Conservation (phyloP, 2,329 filamentous ascomycete genomes). For the Scedosporium minutisporum region DNA sequence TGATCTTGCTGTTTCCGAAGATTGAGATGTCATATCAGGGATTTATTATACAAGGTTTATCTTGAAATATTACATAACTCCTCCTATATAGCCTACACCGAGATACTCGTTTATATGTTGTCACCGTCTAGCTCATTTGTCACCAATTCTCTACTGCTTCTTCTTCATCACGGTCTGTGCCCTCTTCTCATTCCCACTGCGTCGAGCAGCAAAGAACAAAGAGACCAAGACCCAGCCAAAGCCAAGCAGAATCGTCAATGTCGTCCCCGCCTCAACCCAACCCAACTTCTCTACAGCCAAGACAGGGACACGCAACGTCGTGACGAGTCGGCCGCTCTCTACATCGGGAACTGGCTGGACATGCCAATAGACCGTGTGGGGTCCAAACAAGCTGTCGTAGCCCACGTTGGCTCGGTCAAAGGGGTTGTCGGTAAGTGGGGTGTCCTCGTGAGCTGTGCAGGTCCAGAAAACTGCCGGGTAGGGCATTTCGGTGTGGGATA, state of each 20-base stretch:
- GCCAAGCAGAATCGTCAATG: conserved; percentile 48
- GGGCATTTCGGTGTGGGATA: conserved; percentile 51
- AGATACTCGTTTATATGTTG: too few species aligned
- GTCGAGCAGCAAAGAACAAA: conserved; percentile 22
- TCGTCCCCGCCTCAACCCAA: conserved; percentile 46
- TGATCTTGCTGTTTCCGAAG: too few species aligned
- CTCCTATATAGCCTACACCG: too few species aligned
- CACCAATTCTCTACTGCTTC: background rate
- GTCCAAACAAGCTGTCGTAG: conserved; percentile 71
- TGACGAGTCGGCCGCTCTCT: conserved; percentile 30
- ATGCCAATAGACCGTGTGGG: conserved; percentile 77
- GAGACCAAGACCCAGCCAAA: conserved; percentile 63
- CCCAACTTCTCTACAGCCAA: conserved; percentile 41
- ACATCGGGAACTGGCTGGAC: conserved; percentile 39
- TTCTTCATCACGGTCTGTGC: background rate
- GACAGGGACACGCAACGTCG: conserved; percentile 54
- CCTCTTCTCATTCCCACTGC: background rate
- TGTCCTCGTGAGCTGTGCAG: conserved; percentile 56
- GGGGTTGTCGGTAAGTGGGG: conserved; percentile 65
- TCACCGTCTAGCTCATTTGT: background rate
- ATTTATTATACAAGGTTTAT: too few species aligned
- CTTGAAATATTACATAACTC: too few species aligned
- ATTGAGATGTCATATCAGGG: too few species aligned
- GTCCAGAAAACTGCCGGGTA: conserved; percentile 89
- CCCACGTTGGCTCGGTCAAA: conserved; percentile 82